Conservation (phyloP, 768 basidiomycete species). For the Lactarius hengduanensis region DNA sequence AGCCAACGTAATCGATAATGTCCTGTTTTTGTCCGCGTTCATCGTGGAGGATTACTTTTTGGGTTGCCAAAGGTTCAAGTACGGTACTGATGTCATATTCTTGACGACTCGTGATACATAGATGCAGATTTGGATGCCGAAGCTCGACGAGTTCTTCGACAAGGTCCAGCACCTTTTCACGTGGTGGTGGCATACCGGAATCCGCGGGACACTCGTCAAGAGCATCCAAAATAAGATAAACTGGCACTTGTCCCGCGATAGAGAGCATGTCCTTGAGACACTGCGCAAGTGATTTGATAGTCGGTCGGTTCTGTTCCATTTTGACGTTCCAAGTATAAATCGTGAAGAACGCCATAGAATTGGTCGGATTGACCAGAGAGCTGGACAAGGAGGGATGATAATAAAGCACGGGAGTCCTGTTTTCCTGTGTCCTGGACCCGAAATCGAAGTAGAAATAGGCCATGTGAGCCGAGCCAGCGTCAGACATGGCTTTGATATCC, state of each 20-base stretch:
- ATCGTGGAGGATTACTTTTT: background rate
- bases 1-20: background rate
- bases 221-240: background rate
- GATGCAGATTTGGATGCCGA: background rate
- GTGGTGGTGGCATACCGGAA: background rate
- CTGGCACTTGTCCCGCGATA: background rate
- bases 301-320: background rate
- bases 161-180: background rate
- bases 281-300: background rate
- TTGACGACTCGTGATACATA: background rate
- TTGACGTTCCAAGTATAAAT: background rate
- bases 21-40: background rate
- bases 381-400: background rate
- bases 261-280: background rate
- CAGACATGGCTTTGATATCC: background rate
- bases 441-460: background rate
- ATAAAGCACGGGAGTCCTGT: background rate
- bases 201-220: constrained; percentile 1
- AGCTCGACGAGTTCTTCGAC: background rate
- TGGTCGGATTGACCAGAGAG: background rate
- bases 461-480: background rate
- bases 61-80: background rate
- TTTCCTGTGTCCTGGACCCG: background rate
- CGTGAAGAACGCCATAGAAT: background rate
- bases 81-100: background rate